Conservation (phyloP, 108 stramenopile genomes). For the Fragilaria crotonensis region DNA sequence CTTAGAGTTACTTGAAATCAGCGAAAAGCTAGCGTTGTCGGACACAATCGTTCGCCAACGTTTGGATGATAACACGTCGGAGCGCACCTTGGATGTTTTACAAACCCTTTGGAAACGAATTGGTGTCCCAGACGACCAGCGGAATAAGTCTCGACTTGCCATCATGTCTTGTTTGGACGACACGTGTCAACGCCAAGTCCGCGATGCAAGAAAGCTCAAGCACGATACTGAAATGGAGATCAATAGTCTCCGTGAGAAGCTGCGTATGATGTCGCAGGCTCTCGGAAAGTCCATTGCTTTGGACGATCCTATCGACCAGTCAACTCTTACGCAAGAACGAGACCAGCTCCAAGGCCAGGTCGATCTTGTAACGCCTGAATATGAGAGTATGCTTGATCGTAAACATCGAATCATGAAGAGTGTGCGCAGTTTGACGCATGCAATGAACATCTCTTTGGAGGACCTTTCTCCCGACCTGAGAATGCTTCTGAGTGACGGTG, state of each 20-base stretch:
- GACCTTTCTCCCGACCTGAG: slow-evolving; percentile 16
- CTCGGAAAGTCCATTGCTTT: slow-evolving; percentile 19
- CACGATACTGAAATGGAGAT: slow-evolving; percentile 25
- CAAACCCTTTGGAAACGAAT: slow-evolving; percentile 52
- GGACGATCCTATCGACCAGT: background rate
- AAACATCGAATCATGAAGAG: slow-evolving; percentile 31
- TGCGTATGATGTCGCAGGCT: slow-evolving; percentile 25
- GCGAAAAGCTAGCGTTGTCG: slow-evolving; percentile 44
- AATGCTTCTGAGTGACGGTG: background rate
- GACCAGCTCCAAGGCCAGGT: slow-evolving; percentile 19
- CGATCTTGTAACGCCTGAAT: slow-evolving; percentile 22
- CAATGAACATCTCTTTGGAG: slow-evolving; percentile 9
- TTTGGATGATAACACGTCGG: slow-evolving; percentile 27
- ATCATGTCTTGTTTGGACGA: slow-evolving; percentile 54
- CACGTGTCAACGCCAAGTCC: slow-evolving; percentile 42
- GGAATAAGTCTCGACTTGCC: slow-evolving; percentile 29
- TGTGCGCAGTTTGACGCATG: slow-evolving; percentile 9
- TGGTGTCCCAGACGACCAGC: slow-evolving; percentile 36
- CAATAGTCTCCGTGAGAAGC: slow-evolving; percentile 9
- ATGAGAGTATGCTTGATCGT: slow-evolving; percentile 21
- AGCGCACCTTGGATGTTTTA: slow-evolving; percentile 29
- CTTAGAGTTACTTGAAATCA: slow-evolving; percentile 15
- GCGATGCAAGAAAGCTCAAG: slow-evolving; percentile 38
- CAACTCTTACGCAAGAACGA: slow-evolving; percentile 25
- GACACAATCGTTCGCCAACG: slow-evolving; percentile 30